phyloP scores from a whole-genome alignment of 192 early-diverging fungal genomes.

The Kickxella alabastrina region DNA sequence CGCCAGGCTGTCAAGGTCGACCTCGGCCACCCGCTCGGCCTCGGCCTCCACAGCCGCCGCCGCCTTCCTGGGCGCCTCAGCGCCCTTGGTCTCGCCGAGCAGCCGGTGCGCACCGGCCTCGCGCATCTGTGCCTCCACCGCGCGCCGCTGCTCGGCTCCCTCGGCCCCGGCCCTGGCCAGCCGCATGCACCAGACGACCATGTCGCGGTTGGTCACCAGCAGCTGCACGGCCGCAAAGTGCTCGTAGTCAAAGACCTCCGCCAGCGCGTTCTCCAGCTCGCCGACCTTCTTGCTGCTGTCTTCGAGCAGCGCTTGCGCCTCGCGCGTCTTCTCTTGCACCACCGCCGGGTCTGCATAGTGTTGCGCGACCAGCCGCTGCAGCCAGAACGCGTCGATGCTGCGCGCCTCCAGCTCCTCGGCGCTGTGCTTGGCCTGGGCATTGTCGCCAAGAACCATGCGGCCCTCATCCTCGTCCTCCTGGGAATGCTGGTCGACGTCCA shows the following conservation, averaged over 20 bases:
- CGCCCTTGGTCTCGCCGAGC: conserved; percentile 57
- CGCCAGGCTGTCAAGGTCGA: conserved; percentile 79
- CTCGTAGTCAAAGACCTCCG: conserved; percentile 93
- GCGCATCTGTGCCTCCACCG: conserved; percentile 66
- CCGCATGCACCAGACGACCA: conserved; percentile 87
- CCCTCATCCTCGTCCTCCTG: conserved; percentile 7
- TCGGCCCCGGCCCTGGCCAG: conserved; percentile 70
- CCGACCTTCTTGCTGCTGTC: conserved; percentile 61
- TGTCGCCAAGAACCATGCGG: background rate
- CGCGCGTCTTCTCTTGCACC: conserved; percentile 84
- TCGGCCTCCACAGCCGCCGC: background rate
- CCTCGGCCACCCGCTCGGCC: conserved; percentile 3
- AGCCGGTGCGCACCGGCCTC: conserved; percentile 67
- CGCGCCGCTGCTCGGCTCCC: conserved; percentile 50
- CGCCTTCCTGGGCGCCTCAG: background rate
- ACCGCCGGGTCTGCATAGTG: conserved; percentile 80
- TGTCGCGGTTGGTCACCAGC: conserved; percentile 81
- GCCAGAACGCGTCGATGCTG: conserved; percentile 96
- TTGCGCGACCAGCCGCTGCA: conserved; percentile 80
- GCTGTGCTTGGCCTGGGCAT: background rate
- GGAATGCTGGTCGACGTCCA: conserved; percentile 18
- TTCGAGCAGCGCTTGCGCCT: conserved; percentile 69
- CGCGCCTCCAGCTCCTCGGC: conserved; percentile 55
- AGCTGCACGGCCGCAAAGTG: conserved; percentile 94
- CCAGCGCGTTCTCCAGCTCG: conserved; percentile 94